phyloP scores from a whole-genome alignment of 78 protist genomes.

The Bigelowiella natans region DNA sequence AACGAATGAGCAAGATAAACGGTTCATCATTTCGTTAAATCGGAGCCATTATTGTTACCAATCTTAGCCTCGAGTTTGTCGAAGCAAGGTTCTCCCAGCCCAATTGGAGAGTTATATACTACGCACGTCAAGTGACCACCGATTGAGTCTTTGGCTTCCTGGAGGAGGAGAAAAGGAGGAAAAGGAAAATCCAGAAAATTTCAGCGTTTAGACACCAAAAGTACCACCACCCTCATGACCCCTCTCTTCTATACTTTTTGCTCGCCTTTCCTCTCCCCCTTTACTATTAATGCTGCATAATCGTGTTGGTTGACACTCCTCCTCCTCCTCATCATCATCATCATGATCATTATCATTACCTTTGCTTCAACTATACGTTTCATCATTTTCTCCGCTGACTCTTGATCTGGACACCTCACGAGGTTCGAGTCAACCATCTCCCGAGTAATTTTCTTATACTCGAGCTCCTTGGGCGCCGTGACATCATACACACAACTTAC shows the following conservation, averaged over 20 bases:
- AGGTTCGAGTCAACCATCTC: conserved; percentile 34
- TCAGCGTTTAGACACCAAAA: too few species aligned
- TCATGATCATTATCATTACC: too few species aligned
- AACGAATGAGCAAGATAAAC: too few species aligned
- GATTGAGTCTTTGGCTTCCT: conserved; percentile 37
- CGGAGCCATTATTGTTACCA: background rate
- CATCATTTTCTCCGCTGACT: conserved; percentile 15
- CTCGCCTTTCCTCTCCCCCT: too few species aligned
- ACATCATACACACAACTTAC: background rate
- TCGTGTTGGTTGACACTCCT: too few species aligned
- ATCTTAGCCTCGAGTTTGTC: conserved; percentile 60
- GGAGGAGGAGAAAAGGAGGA: background rate
- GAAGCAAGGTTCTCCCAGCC: conserved; percentile 63
- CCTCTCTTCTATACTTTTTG: too few species aligned
- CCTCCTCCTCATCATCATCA: too few species aligned
- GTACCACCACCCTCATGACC: too few species aligned
- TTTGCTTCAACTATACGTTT: background rate
- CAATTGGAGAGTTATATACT: conserved; percentile 26
- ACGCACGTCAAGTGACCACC: conserved; percentile 51
- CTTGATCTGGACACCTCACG: conserved; percentile 44
- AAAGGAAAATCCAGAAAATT: too few species aligned
- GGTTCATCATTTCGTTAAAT: too few species aligned
- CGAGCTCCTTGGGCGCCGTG: background rate
- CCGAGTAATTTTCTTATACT: background rate
- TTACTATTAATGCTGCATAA: too few species aligned